Base-by-base conservation (phyloP, 352 stramenopile species). In the Elongisporangium anandrum region DNA sequence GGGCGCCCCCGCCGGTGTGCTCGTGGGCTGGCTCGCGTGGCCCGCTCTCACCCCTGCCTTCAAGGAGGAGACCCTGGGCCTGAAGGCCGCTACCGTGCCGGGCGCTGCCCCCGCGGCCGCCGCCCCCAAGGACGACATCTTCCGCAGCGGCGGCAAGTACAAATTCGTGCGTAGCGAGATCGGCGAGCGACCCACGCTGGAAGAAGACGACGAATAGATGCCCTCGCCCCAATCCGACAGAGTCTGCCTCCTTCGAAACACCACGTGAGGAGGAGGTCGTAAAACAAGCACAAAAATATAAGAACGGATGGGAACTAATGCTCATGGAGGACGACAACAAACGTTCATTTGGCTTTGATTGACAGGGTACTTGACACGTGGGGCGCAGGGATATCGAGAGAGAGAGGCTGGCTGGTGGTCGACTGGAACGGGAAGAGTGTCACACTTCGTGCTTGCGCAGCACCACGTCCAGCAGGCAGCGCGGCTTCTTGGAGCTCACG, bases 91-190 rank as follows among this genome's bases (percentile, higher is more conserved):
- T 15, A 20, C 52, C 29, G 64, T 63, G 10, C 58, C 72, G 13
- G 54, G 62, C 15, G 60, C 63, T 13, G 65, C 72, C 2, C 64
- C 56, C 1, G 53, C 59, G 24, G 60, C 53, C 15, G 54, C 56
- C 20, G 26, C 55, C 6, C 61, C 68, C 53, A 57, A 66, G 50
- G 29, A 64, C 22, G 24, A 60, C 38, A 63, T 82, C 21, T 89
- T 92, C 69, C 67, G 67, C 50, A 60, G 63, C 24, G 61, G 64
- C 29, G 81, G 79, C 75, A 90, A 89, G 84, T 90, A 88, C 80
- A 94, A 92, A 69, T 94, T 79, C 64, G 68, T 84, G 54, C 76
- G 77, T 59, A 69, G 49, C 41, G 84, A 94, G 74, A 79, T 94
- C 54, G 84, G 84, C 34, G 84, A 91, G 68, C 67, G 75, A 59